phyloP scores from a whole-genome alignment of 371 early-diverging fungal genomes.

The Parasitella parasitica region DNA sequence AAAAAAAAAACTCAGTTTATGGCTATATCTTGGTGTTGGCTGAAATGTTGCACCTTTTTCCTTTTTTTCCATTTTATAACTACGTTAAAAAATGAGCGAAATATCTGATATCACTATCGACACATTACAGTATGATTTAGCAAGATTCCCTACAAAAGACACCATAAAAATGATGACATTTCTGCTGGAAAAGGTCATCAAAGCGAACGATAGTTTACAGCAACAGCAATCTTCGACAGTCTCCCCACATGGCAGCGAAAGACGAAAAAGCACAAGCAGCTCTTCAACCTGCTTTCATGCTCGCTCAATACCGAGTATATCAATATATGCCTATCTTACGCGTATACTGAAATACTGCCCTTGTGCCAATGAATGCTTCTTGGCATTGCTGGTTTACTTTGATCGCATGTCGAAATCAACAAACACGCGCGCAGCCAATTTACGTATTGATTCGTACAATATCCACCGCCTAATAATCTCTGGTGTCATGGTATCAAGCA shows the following conservation, averaged over 20 bases:
- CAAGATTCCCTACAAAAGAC: slow-evolving; percentile 59
- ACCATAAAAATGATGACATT: slow-evolving; percentile 67
- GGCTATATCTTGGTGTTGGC: background rate
- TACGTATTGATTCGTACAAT: slow-evolving; percentile 83
- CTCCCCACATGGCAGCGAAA: background rate
- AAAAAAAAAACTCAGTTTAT: slow-evolving; percentile 1
- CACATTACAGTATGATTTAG: slow-evolving; percentile 46
- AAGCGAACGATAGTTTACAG: slow-evolving; percentile 50
- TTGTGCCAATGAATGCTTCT: slow-evolving; percentile 82
- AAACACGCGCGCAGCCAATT: slow-evolving; percentile 37
- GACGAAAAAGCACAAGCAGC: slow-evolving; percentile 20
- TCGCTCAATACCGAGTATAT: slow-evolving; percentile 85
- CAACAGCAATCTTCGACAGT: slow-evolving; percentile 17
- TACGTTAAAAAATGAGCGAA: background rate
- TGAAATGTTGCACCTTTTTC: background rate
- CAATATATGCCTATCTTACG: slow-evolving; percentile 75
- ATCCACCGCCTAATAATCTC: slow-evolving; percentile 88
- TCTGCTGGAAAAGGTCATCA: slow-evolving; percentile 55
- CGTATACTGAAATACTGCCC: slow-evolving; percentile 93
- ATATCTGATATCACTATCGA: background rate
- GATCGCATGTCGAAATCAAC: slow-evolving; percentile 68
- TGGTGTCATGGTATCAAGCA: slow-evolving; percentile 79
- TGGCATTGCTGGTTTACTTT: slow-evolving; percentile 82
- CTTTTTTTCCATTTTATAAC: background rate
- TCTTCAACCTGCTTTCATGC: slow-evolving; percentile 75